Percentiles rank a stretch among this genome's conserved stretches.
Conservation (phyloP, 176 grass and related monocot species). For the Cenchrus purpureus region DNA sequence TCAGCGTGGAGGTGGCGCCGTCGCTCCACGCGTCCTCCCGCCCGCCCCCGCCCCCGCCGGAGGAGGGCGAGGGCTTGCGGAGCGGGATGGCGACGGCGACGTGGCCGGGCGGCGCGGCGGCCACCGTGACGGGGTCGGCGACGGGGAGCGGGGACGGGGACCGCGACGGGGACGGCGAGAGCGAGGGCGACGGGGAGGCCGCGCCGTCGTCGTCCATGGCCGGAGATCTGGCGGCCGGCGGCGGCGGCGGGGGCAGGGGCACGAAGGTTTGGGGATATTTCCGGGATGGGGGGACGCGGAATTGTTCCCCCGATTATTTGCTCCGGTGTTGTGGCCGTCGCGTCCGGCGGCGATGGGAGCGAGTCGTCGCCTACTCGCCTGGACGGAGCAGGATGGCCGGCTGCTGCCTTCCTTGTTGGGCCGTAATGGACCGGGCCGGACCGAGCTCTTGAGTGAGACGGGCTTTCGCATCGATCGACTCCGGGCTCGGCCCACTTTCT, state of each 20-base stretch:
- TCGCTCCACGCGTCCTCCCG: slow-evolving; percentile 98
- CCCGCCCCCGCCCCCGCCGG: slow-evolving; percentile 50
- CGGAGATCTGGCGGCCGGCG: slow-evolving; percentile 49
- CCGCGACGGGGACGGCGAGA: slow-evolving; percentile 35
- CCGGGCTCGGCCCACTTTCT: neutral
- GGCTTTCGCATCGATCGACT: neutral
- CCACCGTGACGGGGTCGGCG: slow-evolving; percentile 51
- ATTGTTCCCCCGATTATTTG: slow-evolving; percentile 7
- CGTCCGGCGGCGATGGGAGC: slow-evolving; percentile 59
- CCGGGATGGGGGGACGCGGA: slow-evolving; percentile 29
- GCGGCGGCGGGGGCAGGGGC: slow-evolving; percentile 11
- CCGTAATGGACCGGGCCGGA: neutral
- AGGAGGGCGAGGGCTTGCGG: slow-evolving; percentile 48
- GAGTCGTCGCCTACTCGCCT: slow-evolving; percentile 12
- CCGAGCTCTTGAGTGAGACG: neutral
- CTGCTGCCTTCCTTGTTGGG: neutral
- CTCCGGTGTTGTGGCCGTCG: slow-evolving; percentile 47
- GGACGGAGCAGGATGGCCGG: slow-evolving; percentile 13
- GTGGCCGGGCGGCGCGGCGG: slow-evolving; percentile 62
- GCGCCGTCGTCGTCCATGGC: slow-evolving; percentile 52
- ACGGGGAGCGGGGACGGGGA: slow-evolving; percentile 39
- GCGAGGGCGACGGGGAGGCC: slow-evolving; percentile 45
- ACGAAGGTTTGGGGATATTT: slow-evolving; percentile 60
- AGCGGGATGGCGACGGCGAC: slow-evolving; percentile 75
- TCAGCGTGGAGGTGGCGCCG: slow-evolving; percentile 85